Conservation (phyloP, 2,329 filamentous ascomycete genomes). For the Claviceps paspali region DNA sequence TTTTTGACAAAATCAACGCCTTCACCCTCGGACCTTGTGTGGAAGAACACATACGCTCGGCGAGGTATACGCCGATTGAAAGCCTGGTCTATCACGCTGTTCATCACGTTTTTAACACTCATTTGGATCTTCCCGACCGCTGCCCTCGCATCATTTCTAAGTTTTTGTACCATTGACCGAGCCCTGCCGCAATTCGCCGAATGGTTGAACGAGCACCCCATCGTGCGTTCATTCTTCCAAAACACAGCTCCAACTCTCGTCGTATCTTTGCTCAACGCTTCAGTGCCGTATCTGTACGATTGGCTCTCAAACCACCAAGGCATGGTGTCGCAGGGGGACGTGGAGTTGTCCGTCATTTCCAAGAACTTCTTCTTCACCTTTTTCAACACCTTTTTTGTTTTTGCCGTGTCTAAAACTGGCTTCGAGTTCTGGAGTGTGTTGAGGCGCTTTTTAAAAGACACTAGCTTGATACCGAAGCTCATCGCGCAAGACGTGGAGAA, state of each 20-base stretch:
- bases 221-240: conserved; percentile 63
- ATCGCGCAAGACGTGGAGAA: conserved; percentile 62
- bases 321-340: conserved; percentile 86
- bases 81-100: conserved; percentile 68
- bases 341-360: conserved; percentile 86
- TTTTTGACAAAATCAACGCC: conserved; percentile 77
- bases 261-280: conserved; percentile 73
- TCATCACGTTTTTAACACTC: conserved; percentile 70
- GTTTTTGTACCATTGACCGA: conserved; percentile 63
- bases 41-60: conserved; percentile 80
- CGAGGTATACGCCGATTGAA: conserved; percentile 58
- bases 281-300: conserved; percentile 88
- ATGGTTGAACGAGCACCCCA: conserved; percentile 49
- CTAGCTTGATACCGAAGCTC: conserved; percentile 58
- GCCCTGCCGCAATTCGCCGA: conserved; percentile 56
- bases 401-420: conserved; percentile 76
- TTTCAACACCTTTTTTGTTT: conserved; percentile 96
- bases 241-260: conserved; percentile 77
- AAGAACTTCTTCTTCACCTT: conserved; percentile 99
- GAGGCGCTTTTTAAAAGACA: conserved; percentile 61
- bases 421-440: conserved; percentile 59
- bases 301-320: conserved; percentile 84
- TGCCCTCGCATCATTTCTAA: conserved; percentile 63
- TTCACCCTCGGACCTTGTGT: conserved; percentile 82
- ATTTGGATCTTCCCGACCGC: conserved; percentile 79